Percentiles rank a stretch among this genome's conserved stretches.
Conservation (phyloP, 352 stramenopile genomes). For the Globisporangium paroecandrum region DNA sequence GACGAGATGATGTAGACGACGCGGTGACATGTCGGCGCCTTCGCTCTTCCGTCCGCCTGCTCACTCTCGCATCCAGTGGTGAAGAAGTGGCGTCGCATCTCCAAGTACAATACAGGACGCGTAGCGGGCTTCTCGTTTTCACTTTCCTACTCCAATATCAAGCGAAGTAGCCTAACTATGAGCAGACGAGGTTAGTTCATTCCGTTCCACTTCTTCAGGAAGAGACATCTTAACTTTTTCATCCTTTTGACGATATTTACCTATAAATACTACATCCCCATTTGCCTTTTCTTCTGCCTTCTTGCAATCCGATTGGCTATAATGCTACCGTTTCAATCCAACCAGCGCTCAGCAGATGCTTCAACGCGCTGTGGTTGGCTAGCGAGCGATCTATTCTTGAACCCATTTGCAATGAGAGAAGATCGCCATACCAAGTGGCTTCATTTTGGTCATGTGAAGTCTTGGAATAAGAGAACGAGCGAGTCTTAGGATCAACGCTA, state of each 20-base stretch:
- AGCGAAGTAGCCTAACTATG: conserved; percentile 63
- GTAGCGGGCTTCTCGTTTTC: conserved; percentile 32
- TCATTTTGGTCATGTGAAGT: not conserved
- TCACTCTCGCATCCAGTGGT: conserved; percentile 39
- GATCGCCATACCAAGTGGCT: not conserved
- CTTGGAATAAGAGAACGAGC: conserved; percentile 6
- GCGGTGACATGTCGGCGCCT: conserved; percentile 19
- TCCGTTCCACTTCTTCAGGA: conserved; percentile 37
- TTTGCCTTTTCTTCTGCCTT: conserved; percentile 21
- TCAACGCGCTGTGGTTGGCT: conserved; percentile 13
- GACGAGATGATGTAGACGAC: conserved; percentile 90
- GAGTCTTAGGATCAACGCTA: not conserved
- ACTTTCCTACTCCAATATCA: conserved; percentile 24
- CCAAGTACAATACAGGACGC: conserved; percentile 51
- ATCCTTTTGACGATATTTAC: conserved; percentile 63
- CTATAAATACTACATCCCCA: conserved; percentile 29
- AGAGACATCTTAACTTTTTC: conserved; percentile 55
- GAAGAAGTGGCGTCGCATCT: conserved; percentile 26
- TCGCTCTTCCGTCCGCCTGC: conserved; percentile 10
- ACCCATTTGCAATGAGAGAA: not conserved
- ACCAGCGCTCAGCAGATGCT: not conserved
- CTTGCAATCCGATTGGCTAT: conserved; percentile 12
- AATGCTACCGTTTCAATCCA: not conserved
- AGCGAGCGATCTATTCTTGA: conserved; percentile 8
- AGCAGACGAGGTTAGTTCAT: conserved; percentile 56